Conservation (phyloP, 768 basidiomycete genomes). For the Tulasnella sp. region DNA sequence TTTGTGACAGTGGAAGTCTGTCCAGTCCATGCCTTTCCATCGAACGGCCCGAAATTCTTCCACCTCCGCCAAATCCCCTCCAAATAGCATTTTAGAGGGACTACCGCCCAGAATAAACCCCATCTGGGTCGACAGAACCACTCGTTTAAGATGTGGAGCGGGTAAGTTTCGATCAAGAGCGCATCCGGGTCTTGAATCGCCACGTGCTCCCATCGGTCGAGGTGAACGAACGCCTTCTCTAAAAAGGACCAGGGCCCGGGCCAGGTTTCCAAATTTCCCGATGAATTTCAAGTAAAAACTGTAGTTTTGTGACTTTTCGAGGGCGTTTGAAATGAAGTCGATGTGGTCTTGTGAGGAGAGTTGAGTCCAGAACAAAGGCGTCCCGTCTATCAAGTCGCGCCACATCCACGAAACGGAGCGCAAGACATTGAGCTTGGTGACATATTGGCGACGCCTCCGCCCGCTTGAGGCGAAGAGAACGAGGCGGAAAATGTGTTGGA, state of each 20-base stretch:
- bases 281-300: neutral
- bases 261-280: neutral
- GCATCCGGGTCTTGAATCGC: neutral
- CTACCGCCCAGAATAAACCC: neutral
- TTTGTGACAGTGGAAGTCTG: neutral
- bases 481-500: neutral
- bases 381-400: neutral
- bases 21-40: neutral
- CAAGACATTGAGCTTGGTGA: neutral
- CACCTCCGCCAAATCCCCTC: neutral
- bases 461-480: neutral
- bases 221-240: neutral
- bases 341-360: neutral
- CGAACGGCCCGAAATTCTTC: neutral
- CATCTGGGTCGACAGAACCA: neutral
- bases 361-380: neutral
- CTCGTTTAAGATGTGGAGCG: neutral
- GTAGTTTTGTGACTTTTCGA: neutral
- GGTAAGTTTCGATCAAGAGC: neutral
- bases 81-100: neutral
- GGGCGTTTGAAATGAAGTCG: neutral
- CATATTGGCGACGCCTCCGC: neutral
- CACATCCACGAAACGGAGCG: neutral
- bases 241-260: neutral
- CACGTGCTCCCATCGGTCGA: neutral